A percentile compares a stretch with the other conserved stretches of the same genome.
Evolutionary conservation across 2,329 filamentous ascomycete species (phyloP).

Genomic region (Colletotrichum salicis): DNA sequence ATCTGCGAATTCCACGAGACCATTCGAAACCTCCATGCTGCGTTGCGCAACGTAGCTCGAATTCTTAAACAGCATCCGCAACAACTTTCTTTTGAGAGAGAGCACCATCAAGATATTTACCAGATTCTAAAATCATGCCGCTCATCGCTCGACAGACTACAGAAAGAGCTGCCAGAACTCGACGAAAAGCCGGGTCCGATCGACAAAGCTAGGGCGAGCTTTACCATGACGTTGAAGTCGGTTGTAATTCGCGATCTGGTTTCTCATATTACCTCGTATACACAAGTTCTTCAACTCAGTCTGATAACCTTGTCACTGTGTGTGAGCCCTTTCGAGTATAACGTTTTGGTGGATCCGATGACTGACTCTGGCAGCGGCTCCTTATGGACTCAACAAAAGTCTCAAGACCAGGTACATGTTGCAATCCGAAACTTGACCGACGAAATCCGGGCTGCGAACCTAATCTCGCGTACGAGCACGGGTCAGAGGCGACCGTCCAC

Average conservation of each 20-base stretch:
- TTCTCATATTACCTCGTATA: conserved; percentile 41
- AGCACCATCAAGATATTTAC: conserved; percentile 40
- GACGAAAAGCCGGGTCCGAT: conserved; percentile 34
- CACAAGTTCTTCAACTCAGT: conserved; percentile 42
- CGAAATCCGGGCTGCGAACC: conserved; percentile 36
- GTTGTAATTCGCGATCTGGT: conserved; percentile 38
- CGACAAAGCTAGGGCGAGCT: conserved; percentile 36
- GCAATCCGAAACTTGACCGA: conserved; percentile 41
- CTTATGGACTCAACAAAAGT: conserved; percentile 39
- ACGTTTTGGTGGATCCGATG: too few species aligned
- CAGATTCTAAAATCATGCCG: conserved; percentile 40
- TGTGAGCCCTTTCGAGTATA: background rate
- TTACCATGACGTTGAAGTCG: conserved; percentile 39
- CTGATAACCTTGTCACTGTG: conserved; percentile 41
- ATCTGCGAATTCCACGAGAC: conserved; percentile 40
- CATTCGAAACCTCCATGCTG: conserved; percentile 36
- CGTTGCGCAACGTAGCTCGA: conserved; percentile 36
- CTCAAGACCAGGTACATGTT: conserved; percentile 41
- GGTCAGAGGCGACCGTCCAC: background rate
- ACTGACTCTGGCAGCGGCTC: conserved; percentile 33
- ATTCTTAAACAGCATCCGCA: conserved; percentile 35
- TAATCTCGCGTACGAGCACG: conserved; percentile 27
- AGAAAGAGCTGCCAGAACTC: conserved; percentile 39
- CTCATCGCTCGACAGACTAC: conserved; percentile 36
- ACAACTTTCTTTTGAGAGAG: conserved; percentile 40